Conservation (phyloP, 1,139 yeast genomes). For the Saccharomyces hybrid region DNA sequence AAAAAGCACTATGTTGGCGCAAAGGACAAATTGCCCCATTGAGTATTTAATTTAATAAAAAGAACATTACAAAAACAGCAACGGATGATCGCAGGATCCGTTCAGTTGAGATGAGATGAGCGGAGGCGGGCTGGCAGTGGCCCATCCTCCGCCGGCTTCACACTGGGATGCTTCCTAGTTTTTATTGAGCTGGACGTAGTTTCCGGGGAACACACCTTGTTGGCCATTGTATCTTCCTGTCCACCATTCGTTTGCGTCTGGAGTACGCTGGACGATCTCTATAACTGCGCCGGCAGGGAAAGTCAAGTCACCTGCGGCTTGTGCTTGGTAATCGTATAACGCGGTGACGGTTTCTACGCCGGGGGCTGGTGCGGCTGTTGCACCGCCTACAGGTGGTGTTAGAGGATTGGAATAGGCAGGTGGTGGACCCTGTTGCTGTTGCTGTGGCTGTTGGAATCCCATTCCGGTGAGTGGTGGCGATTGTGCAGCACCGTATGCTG, state of each 20-base stretch:
- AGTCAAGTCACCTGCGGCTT: slow-evolving; percentile 82
- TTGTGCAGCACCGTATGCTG: not conserved
- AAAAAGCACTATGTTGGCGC: not conserved
- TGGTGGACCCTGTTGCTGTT: slow-evolving; percentile 9
- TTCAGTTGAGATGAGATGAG: too few relatives aligned
- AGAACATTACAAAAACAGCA: not conserved
- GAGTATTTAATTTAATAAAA: not conserved
- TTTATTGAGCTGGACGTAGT: slow-evolving; percentile 68
- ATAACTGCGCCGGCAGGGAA: slow-evolving; percentile 85
- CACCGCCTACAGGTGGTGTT: slow-evolving; percentile 15
- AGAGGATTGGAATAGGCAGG: slow-evolving; percentile 15
- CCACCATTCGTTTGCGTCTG: slow-evolving; percentile 96
- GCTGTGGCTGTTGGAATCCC: slow-evolving; percentile 14
- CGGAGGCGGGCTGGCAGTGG: too few relatives aligned
- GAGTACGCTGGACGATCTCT: slow-evolving; percentile 72
- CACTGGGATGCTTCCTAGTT: not conserved
- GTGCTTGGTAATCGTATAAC: slow-evolving; percentile 69
- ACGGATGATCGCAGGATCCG: too few relatives aligned
- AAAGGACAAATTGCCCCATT: not conserved
- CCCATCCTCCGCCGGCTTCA: too few relatives aligned
- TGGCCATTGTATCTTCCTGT: slow-evolving; percentile 83
- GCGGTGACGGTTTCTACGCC: slow-evolving; percentile 62
- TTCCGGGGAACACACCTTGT: slow-evolving; percentile 92
- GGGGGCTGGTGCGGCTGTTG: slow-evolving; percentile 34
- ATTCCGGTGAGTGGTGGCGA: slow-evolving; percentile 9